These are phyloP conservation scores for Biancaea sappan DNA, from an alignment of 306 rosid species.

Conservation along the genomic window DNA sequence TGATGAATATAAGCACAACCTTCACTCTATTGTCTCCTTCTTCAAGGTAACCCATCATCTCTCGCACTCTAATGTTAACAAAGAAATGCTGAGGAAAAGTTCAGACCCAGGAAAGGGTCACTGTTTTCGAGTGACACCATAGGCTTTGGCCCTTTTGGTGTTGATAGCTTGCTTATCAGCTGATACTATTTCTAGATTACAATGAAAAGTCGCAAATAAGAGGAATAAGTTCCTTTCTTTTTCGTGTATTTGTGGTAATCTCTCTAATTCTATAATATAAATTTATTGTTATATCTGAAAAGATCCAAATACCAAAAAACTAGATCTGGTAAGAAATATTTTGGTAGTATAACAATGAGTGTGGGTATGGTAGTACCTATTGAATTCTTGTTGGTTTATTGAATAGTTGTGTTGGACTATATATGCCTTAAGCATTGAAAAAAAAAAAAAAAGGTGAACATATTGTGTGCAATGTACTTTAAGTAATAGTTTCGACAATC, in stretches of 20 bases:
- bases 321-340: no score
- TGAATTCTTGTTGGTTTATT: neutral
- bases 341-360: no score
- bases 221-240: no score
- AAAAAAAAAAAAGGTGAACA: no score
- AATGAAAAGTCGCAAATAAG: neutral
- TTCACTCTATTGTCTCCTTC: constrained; percentile 61
- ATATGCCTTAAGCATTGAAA: no score
- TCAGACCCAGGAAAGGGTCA: constrained; percentile 31
- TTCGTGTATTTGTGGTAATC: no score
- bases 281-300: no score
- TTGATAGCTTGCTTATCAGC: constrained; percentile 38
- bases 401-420: neutral
- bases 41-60: constrained; percentile 55
- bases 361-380: no score
- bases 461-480: no score
- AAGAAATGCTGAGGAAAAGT: constrained; percentile 3
- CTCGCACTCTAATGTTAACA: neutral
- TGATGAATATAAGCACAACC: constrained; percentile 68
- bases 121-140: constrained; percentile 31
- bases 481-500: no score
- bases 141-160: constrained; percentile 26
- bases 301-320: no score
- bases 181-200: neutral
- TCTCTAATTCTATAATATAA: no score